A percentile compares a stretch with the other conserved stretches of the same genome.
phyloP scores from a whole-genome alignment of 164 flowering plant species.

The Sextonia rubra region DNA sequence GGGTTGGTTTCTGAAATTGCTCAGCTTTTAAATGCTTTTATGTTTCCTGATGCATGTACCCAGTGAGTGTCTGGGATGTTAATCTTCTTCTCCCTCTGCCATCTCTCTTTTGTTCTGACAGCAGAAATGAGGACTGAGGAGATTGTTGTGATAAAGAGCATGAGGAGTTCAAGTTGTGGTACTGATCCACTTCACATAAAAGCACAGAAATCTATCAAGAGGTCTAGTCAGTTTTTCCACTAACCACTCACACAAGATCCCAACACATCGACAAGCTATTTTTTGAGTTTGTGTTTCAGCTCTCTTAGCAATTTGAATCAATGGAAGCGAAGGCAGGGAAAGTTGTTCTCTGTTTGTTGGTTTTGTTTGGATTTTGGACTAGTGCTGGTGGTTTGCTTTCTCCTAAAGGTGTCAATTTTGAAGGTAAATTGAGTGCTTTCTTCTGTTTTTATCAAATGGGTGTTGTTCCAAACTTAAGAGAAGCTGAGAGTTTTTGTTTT shows the following conservation, averaged over 20 bases:
- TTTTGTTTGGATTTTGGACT: constrained; percentile 38
- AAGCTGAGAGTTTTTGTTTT: constrained; percentile 2
- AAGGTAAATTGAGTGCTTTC: constrained; percentile 47
- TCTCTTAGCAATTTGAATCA: constrained; percentile 10
- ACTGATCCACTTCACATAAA: constrained; percentile 21
- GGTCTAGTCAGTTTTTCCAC: constrained; percentile 4
- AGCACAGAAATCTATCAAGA: constrained; percentile 17
- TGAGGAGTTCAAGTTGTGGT: constrained; percentile 17
- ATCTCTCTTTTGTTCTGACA: constrained; percentile 33
- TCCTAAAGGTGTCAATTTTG: constrained; percentile 89
- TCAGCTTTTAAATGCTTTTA: constrained; percentile 21
- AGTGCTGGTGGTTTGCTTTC: constrained; percentile 60
- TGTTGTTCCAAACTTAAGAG: neutral
- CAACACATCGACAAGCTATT: constrained; percentile 8
- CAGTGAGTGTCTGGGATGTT: constrained; percentile 54
- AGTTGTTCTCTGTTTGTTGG: constrained; percentile 24
- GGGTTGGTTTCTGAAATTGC: neutral
- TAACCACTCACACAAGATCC: constrained; percentile 9
- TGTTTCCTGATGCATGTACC: constrained; percentile 29
- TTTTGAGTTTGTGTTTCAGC: constrained; percentile 16
- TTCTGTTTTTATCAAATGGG: neutral
- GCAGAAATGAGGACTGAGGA: constrained; percentile 20
- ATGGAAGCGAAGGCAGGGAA: constrained; percentile 34
- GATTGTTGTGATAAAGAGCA: constrained; percentile 29
- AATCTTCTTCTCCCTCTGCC: constrained; percentile 31